Percentiles rank a stretch among this genome's conserved stretches.
These are phyloP conservation scores for Fusarium verticillioides DNA, from an alignment of 2,329 filamentous ascomycete species.

Conservation along the genomic window DNA sequence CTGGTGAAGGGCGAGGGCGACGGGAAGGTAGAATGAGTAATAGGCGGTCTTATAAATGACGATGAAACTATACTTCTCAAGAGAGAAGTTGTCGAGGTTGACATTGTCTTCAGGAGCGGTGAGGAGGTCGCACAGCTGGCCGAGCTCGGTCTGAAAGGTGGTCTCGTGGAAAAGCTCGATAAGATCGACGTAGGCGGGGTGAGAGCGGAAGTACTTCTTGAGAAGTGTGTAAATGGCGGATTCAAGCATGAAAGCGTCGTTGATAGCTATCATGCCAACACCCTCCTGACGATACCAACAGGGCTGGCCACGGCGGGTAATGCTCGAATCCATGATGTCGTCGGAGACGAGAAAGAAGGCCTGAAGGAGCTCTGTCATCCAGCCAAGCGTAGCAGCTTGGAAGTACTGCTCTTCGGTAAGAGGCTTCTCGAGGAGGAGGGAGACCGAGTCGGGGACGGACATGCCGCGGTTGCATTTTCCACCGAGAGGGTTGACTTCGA, in stretches of 20 bases:
- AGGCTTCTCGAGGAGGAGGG: conserved; percentile 77
- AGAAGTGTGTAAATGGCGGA: conserved; percentile 88
- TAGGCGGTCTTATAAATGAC: conserved; percentile 99
- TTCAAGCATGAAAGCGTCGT: conserved; percentile 98
- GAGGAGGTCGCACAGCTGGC: conserved; percentile 92
- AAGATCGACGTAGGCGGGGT: conserved; percentile 89
- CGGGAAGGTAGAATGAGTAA: conserved; percentile 98
- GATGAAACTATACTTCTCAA: conserved; percentile 97
- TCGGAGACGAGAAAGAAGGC: conserved; percentile 99
- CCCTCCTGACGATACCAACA: conserved; percentile 95
- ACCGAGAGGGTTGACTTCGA: conserved; percentile 87
- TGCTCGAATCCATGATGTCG: conserved; percentile 97
- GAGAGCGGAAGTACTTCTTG: conserved; percentile 90
- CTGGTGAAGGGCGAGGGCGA: conserved; percentile 89
- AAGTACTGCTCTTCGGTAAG: conserved; percentile 88
- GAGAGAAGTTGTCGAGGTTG: conserved; percentile 92
- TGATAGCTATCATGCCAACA: conserved; percentile 97
- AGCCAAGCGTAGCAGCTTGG: conserved; percentile 86
- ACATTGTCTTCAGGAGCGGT: conserved; percentile 95
- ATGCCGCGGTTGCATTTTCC: conserved; percentile 99
- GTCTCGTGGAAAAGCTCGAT: conserved; percentile 97
- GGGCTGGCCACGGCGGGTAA: conserved; percentile 91
- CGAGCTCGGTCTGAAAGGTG: conserved; percentile 93
- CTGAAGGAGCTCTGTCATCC: conserved; percentile 98
- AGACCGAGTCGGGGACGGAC: conserved; percentile 92